Evolutionary conservation across 2,329 filamentous ascomycete species (phyloP), one percentile per base, ranked within the genome.

Genomic region (Colletotrichum karsti): DNA sequence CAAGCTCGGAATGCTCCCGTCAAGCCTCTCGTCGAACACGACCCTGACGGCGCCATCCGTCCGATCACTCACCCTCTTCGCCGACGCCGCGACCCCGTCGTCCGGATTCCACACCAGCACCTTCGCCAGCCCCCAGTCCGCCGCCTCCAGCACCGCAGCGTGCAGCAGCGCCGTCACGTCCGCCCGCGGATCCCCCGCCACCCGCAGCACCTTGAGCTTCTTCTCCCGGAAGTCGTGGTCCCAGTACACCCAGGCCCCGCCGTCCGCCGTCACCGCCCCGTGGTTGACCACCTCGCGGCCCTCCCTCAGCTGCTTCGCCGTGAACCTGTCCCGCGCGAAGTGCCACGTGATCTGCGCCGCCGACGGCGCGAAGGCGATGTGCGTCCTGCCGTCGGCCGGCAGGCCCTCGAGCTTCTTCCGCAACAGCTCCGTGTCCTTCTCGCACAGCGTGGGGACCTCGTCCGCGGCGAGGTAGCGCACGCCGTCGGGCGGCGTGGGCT

Each of bases 41-140:
- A 76, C 68, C 59, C 74, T 74, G 13, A 69, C 66, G 7, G 75
- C 71, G 3, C 73, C 69, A 10, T 75, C 79, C 78, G 77, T 86
- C 79, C n/a, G 85, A 22, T 76, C 72, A 9, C 73, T 73, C n/a
- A 79, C 73, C 12, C 58, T 71, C 63, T 74, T 74, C 5, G 77
- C 76, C 3, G 74, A 78, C 10, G 42, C 41, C 10, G 71, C 69
- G 4, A 77, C 69, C n/a, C 74, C 74, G 6, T 75, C 71, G 30
- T 75, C 74, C 7, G 80, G 79, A 37, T 80, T 78, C 79, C 79
- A 81, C 6, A 79, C 53, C 6, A 80, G 70, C 30, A 82, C 76
- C 63, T 78, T 77, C 4, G 70, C 65, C 24, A 82, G 50, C 1
- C 75, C 75, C 71, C 75, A 77, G 5, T 69, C 35, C 5, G 63